Evolutionary conservation across 306 rosid species (phyloP).

Genomic region (Ceratonia siliqua): DNA sequence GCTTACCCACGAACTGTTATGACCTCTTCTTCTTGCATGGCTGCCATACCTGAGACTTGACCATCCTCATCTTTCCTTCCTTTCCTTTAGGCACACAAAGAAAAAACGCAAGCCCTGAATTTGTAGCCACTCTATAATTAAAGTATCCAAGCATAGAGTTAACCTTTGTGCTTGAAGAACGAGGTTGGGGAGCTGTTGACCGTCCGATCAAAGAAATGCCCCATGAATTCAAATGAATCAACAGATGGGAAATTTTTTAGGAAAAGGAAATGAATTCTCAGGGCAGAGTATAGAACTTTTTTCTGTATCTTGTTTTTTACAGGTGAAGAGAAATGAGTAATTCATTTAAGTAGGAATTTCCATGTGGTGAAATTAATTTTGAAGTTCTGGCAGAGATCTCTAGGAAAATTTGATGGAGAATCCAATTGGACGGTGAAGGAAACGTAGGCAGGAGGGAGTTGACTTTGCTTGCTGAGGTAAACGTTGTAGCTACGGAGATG

Average conservation of each 20-base stretch:
- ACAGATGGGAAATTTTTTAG: neutral
- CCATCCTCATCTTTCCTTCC: slow-evolving; percentile 54
- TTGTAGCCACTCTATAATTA: neutral
- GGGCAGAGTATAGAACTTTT: neutral
- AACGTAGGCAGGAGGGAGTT: too few relatives aligned
- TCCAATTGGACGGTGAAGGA: too few relatives aligned
- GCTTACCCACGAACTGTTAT: slow-evolving; percentile 12
- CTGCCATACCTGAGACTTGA: slow-evolving; percentile 88
- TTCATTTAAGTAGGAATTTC: neutral
- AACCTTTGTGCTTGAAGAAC: neutral
- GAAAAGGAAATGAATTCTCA: neutral
- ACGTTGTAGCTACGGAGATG: too few relatives aligned
- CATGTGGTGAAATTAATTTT: too few relatives aligned
- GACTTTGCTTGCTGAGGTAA: too few relatives aligned
- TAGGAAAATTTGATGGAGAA: too few relatives aligned
- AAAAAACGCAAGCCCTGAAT: neutral
- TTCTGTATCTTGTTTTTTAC: neutral
- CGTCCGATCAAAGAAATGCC: slow-evolving; percentile 27
- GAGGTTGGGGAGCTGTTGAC: slow-evolving; percentile 2
- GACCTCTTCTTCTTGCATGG: slow-evolving; percentile 94
- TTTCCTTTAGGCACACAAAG: neutral
- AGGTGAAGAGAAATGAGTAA: neutral
- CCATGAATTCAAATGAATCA: slow-evolving; percentile 38
- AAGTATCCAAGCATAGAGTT: neutral
- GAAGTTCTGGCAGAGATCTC: too few relatives aligned